A percentile compares a stretch with the other conserved stretches of the same genome.
Evolutionary conservation across 768 basidiomycete genomes (phyloP).

Genomic region (Glaciozyma antarctica): DNA sequence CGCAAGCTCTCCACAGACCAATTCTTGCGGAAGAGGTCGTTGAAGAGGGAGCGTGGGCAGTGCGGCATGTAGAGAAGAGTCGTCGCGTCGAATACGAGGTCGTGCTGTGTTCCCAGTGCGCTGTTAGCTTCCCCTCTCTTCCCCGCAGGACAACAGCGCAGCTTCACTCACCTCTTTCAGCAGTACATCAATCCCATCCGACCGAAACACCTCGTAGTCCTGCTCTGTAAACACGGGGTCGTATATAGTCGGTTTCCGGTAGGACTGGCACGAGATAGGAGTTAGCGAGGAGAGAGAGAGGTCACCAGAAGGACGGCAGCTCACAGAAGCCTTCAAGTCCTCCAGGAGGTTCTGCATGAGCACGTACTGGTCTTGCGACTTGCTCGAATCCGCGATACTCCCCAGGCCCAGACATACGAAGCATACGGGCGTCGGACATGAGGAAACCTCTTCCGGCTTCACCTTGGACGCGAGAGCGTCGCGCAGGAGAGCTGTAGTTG

Average conservation of each 20-base stretch:
- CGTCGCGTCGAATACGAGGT: not conserved
- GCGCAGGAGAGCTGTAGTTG: constrained; percentile 6
- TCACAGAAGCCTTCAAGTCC: constrained; percentile 8
- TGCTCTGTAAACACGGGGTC: constrained; percentile 25
- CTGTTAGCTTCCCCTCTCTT: not conserved
- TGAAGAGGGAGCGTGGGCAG: constrained; percentile 33
- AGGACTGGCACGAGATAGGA: not conserved
- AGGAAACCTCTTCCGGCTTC: not conserved
- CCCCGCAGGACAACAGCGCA: not conserved
- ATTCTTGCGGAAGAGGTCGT: constrained; percentile 25
- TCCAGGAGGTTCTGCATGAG: constrained; percentile 14
- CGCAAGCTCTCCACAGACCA: constrained; percentile 9
- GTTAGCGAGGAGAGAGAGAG: not conserved
- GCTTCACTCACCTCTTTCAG: constrained; percentile 4
- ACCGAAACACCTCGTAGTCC: constrained; percentile 8
- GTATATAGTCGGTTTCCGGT: constrained; percentile 9
- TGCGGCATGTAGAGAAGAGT: constrained; percentile 35
- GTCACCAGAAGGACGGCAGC: not conserved
- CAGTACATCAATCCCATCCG: constrained; percentile 9
- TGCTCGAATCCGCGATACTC: constrained; percentile 22
- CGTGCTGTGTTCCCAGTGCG: constrained; percentile 1
- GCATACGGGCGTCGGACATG: constrained; percentile 4
- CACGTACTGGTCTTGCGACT: constrained; percentile 29
- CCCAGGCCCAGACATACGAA: constrained; percentile 30
- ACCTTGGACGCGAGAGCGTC: not conserved